phyloP scores from a whole-genome alignment of 345 rosid genomes.

The Melaleuca quinquenervia region DNA sequence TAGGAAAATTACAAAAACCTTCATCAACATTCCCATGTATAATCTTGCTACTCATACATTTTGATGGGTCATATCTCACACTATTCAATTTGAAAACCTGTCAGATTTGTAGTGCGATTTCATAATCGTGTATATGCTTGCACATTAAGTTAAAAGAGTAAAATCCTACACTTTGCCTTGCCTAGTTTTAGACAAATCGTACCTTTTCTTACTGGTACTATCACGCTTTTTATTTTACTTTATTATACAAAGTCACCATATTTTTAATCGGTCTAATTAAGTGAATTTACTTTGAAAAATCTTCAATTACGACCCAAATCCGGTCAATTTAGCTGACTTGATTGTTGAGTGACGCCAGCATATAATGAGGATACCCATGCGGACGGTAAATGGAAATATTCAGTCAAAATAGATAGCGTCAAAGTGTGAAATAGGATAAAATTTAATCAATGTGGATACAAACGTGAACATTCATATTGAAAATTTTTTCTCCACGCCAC shows the following conservation, averaged over 20 bases:
- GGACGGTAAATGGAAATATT: not conserved
- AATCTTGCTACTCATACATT: not conserved
- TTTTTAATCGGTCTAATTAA: not conserved
- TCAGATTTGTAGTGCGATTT: not conserved
- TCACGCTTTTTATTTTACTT: not conserved
- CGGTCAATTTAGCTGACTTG: not conserved
- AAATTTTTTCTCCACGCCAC: not conserved
- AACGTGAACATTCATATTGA: rapidly evolving
- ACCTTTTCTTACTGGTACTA: not conserved
- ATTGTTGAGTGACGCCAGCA: not conserved
- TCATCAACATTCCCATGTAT: not conserved
- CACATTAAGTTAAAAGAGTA: not conserved
- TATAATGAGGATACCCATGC: not conserved
- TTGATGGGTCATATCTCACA: not conserved
- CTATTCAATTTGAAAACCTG: not conserved
- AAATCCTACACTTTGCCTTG: not conserved
- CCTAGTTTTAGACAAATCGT: not conserved
- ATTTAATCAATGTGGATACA: not conserved
- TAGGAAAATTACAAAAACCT: not conserved
- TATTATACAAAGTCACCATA: not conserved
- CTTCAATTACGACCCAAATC: not conserved
- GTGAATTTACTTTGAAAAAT: not conserved
- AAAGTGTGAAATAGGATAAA: not conserved
- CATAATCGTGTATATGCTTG: not conserved
- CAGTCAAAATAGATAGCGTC: not conserved